Conservation (phyloP, 805 yeast species). For the Candida rishiriensis region DNA sequence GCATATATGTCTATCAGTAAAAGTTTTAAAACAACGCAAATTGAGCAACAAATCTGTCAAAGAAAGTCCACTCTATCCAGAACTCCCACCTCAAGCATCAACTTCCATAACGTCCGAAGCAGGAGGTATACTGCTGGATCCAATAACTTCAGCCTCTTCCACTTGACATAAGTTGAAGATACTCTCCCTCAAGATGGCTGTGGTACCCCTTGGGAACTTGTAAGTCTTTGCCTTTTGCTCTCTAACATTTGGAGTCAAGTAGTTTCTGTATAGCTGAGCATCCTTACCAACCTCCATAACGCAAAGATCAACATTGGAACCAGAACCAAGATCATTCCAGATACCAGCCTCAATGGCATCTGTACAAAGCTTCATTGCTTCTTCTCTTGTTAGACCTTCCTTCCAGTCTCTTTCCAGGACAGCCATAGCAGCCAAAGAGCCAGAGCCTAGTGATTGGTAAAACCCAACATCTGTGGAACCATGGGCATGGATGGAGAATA, state of each 20-base stretch:
- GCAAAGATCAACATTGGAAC: slow-evolving; percentile 96
- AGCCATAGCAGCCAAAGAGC: slow-evolving; percentile 98
- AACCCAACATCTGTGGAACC: slow-evolving; percentile 97
- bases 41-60: no score
- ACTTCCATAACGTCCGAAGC: slow-evolving; percentile 47
- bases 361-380: slow-evolving; percentile 86
- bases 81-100: slow-evolving; percentile 27
- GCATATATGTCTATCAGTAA: no score
- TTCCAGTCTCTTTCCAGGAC: slow-evolving; percentile 88
- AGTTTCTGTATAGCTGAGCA: slow-evolving; percentile 80
- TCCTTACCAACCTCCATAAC: slow-evolving; percentile 93
- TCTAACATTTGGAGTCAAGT: slow-evolving; percentile 87
- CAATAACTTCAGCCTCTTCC: slow-evolving; percentile 34
- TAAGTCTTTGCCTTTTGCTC: slow-evolving; percentile 77
- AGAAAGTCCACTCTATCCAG: background rate
- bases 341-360: slow-evolving; percentile 97
- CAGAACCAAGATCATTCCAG: slow-evolving; percentile 98
- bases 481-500: slow-evolving; percentile 93
- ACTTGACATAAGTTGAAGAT: slow-evolving; percentile 64
- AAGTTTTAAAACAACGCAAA: no score
- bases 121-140: background rate
- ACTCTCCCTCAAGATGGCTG: slow-evolving; percentile 71
- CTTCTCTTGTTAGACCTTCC: slow-evolving; percentile 72
- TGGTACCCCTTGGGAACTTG: slow-evolving; percentile 90
- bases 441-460: slow-evolving; percentile 91